Conservation (phyloP, 2,329 filamentous ascomycete genomes). For the Botrytis deweyae region DNA sequence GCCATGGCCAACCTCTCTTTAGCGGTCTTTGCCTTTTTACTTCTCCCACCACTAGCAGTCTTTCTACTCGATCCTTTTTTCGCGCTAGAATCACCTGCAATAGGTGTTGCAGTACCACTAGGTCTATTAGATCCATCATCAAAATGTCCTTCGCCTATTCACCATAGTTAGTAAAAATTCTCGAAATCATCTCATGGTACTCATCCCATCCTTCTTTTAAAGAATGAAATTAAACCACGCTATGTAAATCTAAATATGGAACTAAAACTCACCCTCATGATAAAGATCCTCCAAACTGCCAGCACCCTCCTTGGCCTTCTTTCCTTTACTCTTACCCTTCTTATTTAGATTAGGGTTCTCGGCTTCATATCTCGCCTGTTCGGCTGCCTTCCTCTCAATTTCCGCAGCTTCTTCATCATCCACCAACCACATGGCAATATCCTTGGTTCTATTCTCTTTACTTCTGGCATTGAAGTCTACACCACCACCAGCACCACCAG, state of each 20-base stretch:
- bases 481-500: slow-evolving; percentile 75
- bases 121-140: slow-evolving; percentile 80
- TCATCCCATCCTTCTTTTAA: slow-evolving; percentile 19
- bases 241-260: slow-evolving; percentile 20
- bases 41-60: slow-evolving; percentile 48
- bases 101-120: slow-evolving; percentile 82
- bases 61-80: slow-evolving; percentile 41
- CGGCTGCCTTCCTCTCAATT: slow-evolving; percentile 89
- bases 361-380: slow-evolving; percentile 58
- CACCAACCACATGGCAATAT: slow-evolving; percentile 98
- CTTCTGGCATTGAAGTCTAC: slow-evolving; percentile 96
- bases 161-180: slow-evolving; percentile 19
- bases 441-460: slow-evolving; percentile 90
- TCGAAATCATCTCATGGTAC: not conserved
- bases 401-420: slow-evolving; percentile 95
- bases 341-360: slow-evolving; percentile 65
- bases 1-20: slow-evolving; percentile 69
- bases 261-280: slow-evolving; percentile 78
- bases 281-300: slow-evolving; percentile 93
- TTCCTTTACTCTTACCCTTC: slow-evolving; percentile 60
- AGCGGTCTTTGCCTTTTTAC: slow-evolving; percentile 66
- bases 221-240: not conserved
- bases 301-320: slow-evolving; percentile 44
- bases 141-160: slow-evolving; percentile 88
- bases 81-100: slow-evolving; percentile 56